Conservation (phyloP, 495 filamentous ascomycete genomes). For the Penicillium paradoxum region DNA sequence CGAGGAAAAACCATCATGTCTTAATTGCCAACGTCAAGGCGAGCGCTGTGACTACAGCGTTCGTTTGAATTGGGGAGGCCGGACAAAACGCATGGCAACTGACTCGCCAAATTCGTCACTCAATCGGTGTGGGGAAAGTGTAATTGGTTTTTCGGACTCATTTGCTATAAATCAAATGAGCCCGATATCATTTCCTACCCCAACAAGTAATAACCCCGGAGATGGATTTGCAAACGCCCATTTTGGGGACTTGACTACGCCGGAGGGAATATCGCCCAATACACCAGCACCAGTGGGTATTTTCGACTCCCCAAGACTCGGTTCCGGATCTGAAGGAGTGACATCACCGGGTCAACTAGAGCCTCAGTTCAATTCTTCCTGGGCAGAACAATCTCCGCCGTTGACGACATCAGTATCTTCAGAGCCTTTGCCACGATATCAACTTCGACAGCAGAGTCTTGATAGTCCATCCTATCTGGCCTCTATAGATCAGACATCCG, state of each 20-base stretch:
- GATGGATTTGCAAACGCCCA: conserved; percentile 18
- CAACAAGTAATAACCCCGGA: conserved; percentile 9
- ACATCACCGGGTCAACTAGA: conserved; percentile 19
- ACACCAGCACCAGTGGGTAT: conserved; percentile 13
- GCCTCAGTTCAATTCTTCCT: conserved; percentile 16
- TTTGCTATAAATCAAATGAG: conserved; percentile 7
- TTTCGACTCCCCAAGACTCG: conserved; percentile 28
- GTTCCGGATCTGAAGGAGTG: conserved; percentile 18
- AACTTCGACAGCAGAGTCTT: conserved; percentile 19
- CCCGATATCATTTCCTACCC: conserved; percentile 6
- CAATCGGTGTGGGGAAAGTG: conserved; percentile 22
- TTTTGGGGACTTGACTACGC: conserved; percentile 11
- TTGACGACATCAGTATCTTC: conserved; percentile 12
- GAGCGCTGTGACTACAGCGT: conserved; percentile 85
- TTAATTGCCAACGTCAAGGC: conserved; percentile 70
- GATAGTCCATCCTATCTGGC: conserved; percentile 20
- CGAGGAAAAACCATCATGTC: conserved; percentile 72
- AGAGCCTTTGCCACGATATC: conserved; percentile 14
- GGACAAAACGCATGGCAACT: conserved; percentile 42
- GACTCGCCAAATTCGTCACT: conserved; percentile 35
- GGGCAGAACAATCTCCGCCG: conserved; percentile 22
- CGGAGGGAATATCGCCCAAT: conserved; percentile 14
- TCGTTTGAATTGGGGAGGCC: conserved; percentile 77
- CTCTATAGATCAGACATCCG: conserved; percentile 26
- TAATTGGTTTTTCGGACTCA: conserved; percentile 20